A percentile compares a stretch with the other conserved stretches of the same genome.
phyloP scores from a whole-genome alignment of 1,284 basidiomycete species.

The Ganoderma meredithae region DNA sequence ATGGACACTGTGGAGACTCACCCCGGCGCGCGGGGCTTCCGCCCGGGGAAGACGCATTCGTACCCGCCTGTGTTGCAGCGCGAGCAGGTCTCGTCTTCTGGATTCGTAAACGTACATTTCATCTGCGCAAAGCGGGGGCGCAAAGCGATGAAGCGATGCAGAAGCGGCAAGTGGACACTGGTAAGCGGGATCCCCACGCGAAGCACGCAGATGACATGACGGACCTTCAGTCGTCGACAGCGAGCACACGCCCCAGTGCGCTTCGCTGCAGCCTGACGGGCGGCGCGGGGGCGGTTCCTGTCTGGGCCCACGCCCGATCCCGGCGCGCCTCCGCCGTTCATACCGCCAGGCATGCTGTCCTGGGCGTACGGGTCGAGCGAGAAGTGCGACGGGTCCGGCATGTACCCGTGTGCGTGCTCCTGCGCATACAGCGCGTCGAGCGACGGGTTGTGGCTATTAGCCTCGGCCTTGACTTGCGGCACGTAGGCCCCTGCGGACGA shows the following conservation, averaged over 20 bases:
- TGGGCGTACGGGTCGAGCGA: constrained; percentile 23
- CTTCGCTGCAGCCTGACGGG: constrained; percentile 24
- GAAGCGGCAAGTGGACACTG: not conserved
- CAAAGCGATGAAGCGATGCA: not conserved
- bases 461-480: constrained; percentile 29
- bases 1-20: constrained; percentile 22
- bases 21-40: constrained; percentile 46
- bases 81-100: constrained; percentile 36
- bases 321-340: constrained; percentile 19
- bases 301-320: constrained; percentile 22
- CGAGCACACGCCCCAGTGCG: constrained; percentile 42
- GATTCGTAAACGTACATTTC: constrained; percentile 43
- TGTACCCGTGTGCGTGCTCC: constrained; percentile 20
- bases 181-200: not conserved
- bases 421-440: constrained; percentile 23
- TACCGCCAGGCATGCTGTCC: constrained; percentile 1
- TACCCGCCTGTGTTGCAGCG: constrained; percentile 41
- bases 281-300: constrained; percentile 26
- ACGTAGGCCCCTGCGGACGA: constrained; percentile 20
- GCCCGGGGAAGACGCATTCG: constrained; percentile 45
- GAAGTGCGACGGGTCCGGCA: constrained; percentile 29
- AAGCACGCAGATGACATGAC: not conserved
- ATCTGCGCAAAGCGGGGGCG: constrained; percentile 33
- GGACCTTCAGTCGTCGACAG: constrained; percentile 44
- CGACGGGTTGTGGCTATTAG: constrained; percentile 15